These are phyloP conservation scores for Leccinum obscurum DNA, from an alignment of 768 basidiomycete genomes.

Conservation along the genomic window DNA sequence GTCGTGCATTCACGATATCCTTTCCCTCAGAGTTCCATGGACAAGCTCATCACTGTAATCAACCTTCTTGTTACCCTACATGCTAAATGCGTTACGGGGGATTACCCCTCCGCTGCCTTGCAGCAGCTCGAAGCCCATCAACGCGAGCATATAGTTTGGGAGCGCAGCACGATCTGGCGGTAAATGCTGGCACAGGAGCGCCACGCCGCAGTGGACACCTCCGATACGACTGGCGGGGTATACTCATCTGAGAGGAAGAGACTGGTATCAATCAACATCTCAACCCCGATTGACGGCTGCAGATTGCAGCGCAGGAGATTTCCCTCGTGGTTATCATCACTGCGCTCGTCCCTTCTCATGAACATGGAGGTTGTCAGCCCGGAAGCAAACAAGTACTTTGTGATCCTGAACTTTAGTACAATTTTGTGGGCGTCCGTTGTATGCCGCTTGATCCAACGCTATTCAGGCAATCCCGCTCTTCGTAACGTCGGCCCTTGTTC, in stretches of 20 bases:
- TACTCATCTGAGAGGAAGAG: conserved; percentile 44
- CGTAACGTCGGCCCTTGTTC: too few species aligned
- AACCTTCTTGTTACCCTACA: conserved; percentile 27
- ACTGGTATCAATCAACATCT: conserved; percentile 37
- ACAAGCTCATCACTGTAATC: too few species aligned
- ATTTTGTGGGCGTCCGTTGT: conserved; percentile 87
- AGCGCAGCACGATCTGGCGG: conserved; percentile 76
- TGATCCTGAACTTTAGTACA: conserved; percentile 86
- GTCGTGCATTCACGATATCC: conserved; percentile 39
- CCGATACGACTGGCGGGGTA: conserved; percentile 41
- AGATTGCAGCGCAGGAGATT: conserved; percentile 63
- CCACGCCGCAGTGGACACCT: conserved; percentile 45
- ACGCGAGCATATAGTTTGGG: too few species aligned
- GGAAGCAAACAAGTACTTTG: conserved; percentile 88
- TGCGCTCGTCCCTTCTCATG: conserved; percentile 58
- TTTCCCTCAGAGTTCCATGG: conserved; percentile 53
- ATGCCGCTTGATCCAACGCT: too few species aligned
- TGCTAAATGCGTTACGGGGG: conserved; percentile 79
- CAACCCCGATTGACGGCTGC: conserved; percentile 67
- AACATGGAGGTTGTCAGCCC: conserved; percentile 56
- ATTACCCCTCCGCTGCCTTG: conserved; percentile 17
- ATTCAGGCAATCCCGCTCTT: too few species aligned
- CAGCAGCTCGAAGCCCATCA: too few species aligned
- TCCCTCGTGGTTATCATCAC: conserved; percentile 52
- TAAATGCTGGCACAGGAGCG: conserved; percentile 89